Conservation (phyloP, 352 stramenopile species). For the Globisporangium canariense region DNA sequence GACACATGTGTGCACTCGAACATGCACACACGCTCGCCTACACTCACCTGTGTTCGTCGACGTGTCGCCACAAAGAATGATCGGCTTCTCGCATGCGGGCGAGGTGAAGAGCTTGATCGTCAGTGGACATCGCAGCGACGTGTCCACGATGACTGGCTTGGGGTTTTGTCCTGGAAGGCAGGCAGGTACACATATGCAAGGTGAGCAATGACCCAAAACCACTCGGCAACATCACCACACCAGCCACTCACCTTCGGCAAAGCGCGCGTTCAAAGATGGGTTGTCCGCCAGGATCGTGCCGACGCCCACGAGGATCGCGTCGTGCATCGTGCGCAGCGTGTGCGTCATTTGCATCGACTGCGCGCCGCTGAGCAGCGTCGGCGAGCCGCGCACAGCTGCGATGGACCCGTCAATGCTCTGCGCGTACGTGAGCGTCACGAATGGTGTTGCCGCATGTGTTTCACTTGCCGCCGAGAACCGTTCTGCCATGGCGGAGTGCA, state of each 20-base stretch:
- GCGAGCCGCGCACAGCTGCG: constrained; percentile 52
- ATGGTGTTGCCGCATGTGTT: constrained; percentile 17
- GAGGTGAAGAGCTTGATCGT: constrained; percentile 77
- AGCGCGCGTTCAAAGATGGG: constrained; percentile 76
- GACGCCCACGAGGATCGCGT: constrained; percentile 85
- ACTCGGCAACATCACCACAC: not conserved
- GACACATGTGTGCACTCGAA: no score
- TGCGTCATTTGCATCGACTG: constrained; percentile 88
- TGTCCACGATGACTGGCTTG: constrained; percentile 74
- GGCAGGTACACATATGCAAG: not conserved
- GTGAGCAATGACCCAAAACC: not conserved
- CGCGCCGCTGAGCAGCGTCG: constrained; percentile 65
- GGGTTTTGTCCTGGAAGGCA: constrained; percentile 46
- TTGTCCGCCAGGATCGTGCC: constrained; percentile 86
- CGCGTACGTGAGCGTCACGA: constrained; percentile 86
- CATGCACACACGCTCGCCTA: no score
- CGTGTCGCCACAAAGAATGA: constrained; percentile 45
- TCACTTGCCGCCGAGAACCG: not conserved
- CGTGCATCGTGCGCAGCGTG: constrained; percentile 76
- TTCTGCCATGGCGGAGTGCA: constrained; percentile 11
- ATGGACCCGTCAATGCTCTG: constrained; percentile 89
- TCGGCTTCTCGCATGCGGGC: constrained; percentile 60
- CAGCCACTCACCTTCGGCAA: constrained; percentile 40
- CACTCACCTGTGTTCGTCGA: constrained; percentile 24
- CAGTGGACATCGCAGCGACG: constrained; percentile 55